Conservation (phyloP, 805 yeast species). For the Saccharomycopsis vini region DNA sequence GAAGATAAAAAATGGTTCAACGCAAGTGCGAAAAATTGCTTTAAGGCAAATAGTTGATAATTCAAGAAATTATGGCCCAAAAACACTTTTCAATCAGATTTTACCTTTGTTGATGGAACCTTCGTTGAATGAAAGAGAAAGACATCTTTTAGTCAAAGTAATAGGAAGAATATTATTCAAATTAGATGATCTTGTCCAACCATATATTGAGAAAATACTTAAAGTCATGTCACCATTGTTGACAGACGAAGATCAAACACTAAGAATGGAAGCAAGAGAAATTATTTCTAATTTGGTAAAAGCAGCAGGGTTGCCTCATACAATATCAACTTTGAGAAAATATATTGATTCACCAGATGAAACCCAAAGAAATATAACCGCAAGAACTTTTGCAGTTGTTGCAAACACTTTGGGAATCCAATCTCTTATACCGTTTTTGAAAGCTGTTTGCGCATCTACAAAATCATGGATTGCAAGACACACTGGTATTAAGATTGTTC, state of each 20-base stretch:
- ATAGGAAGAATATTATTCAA: slow-evolving; percentile 59
- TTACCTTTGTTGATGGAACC: slow-evolving; percentile 70
- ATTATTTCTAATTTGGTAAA: slow-evolving; percentile 64
- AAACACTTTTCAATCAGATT: slow-evolving; percentile 56
- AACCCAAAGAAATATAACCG: slow-evolving; percentile 62
- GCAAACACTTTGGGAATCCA: slow-evolving; percentile 72
- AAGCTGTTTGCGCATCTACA: slow-evolving; percentile 68
- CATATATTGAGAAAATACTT: slow-evolving; percentile 64
- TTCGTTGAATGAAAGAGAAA: slow-evolving; percentile 67
- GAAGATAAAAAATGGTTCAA: slow-evolving; percentile 71
- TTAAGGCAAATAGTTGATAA: slow-evolving; percentile 56
- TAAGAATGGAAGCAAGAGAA: slow-evolving; percentile 73
- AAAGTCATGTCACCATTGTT: slow-evolving; percentile 71
- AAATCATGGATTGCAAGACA: slow-evolving; percentile 78
- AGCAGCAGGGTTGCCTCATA: slow-evolving; percentile 73
- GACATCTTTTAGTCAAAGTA: slow-evolving; percentile 73
- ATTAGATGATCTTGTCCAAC: slow-evolving; percentile 56
- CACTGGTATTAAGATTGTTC: slow-evolving; percentile 71
- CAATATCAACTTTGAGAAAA: slow-evolving; percentile 72
- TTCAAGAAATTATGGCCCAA: slow-evolving; percentile 61
- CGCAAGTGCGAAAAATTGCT: slow-evolving; percentile 57
- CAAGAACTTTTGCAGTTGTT: slow-evolving; percentile 76
- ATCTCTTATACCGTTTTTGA: slow-evolving; percentile 65
- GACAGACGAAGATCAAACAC: slow-evolving; percentile 67
- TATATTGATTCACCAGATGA: slow-evolving; percentile 81